Evolutionary conservation across 2,329 filamentous ascomycete species (phyloP).

Genomic region (Sporothrix schenckii): DNA sequence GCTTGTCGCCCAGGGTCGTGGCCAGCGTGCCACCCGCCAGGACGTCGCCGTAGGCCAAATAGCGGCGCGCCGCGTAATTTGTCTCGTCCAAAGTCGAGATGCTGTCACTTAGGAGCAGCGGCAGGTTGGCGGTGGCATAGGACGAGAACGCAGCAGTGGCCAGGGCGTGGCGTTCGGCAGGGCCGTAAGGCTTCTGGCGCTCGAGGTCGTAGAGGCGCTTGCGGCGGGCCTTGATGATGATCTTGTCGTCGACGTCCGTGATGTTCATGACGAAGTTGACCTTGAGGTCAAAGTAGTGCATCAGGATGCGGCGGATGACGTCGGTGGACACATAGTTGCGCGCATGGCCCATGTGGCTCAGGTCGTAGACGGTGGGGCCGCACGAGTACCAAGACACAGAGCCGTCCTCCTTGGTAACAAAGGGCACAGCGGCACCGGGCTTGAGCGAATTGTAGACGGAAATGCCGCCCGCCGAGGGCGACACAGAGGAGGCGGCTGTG

Average conservation of each 20-base stretch:
- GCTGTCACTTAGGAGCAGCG: constrained; percentile 33
- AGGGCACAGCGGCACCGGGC: constrained; percentile 65
- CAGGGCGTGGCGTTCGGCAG: constrained; percentile 35
- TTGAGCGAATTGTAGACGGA: constrained; percentile 80
- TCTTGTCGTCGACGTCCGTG: constrained; percentile 70
- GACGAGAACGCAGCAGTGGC: constrained; percentile 36
- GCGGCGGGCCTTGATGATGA: constrained; percentile 40
- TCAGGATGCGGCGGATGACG: constrained; percentile 70
- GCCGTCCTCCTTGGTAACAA: constrained; percentile 35
- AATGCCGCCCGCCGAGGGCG: constrained; percentile 44
- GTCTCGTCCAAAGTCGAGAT: constrained; percentile 28
- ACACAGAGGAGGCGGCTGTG: constrained; percentile 13
- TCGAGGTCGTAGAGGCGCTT: constrained; percentile 39
- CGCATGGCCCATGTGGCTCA: constrained; percentile 74
- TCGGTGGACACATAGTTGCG: constrained; percentile 78
- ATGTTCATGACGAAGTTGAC: constrained; percentile 78
- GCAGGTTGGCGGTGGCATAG: constrained; percentile 39
- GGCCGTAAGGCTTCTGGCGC: constrained; percentile 34
- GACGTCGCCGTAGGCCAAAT: constrained; percentile 37
- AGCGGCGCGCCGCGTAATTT: constrained; percentile 35
- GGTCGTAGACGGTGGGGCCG: constrained; percentile 62
- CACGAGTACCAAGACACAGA: constrained; percentile 38
- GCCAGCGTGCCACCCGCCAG: constrained; percentile 36
- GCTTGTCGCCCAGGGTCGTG: constrained; percentile 33
- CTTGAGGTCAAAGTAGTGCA: constrained; percentile 71